Evolutionary conservation across 2,329 filamentous ascomycete genomes (phyloP).

Genomic region (Sarocladium kiliense): DNA sequence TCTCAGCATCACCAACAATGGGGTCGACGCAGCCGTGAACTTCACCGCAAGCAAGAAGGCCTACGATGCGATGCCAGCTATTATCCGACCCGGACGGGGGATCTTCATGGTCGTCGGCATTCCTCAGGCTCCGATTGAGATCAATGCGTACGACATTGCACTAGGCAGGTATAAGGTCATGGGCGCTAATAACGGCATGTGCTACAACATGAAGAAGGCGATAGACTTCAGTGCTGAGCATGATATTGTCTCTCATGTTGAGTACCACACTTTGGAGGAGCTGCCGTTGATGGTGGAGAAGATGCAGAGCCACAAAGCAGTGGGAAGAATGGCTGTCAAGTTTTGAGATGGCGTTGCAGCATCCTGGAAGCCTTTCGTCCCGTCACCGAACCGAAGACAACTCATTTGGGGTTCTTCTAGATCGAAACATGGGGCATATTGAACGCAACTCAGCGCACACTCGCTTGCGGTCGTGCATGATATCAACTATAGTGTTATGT

Average conservation of each 20-base stretch:
- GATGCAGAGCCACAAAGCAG: constrained; percentile 10
- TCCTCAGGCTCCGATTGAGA: constrained; percentile 5
- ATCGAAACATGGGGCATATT: no score
- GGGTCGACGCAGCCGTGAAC: constrained; percentile 10
- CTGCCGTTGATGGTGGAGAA: constrained; percentile 10
- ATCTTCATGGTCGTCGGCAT: constrained; percentile 11
- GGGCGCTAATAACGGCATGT: constrained; percentile 10
- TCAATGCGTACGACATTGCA: constrained; percentile 10
- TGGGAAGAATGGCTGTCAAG: constrained; percentile 10
- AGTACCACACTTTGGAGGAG: constrained; percentile 10
- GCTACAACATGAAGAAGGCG: constrained; percentile 10
- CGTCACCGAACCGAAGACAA: no score
- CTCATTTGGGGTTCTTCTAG: no score
- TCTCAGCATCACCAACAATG: not conserved
- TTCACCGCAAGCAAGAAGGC: constrained; percentile 11
- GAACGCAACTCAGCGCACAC: no score
- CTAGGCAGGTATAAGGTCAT: constrained; percentile 10
- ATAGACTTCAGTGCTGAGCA: constrained; percentile 12
- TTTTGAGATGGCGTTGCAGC: constrained; percentile 20
- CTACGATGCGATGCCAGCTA: constrained; percentile 10
- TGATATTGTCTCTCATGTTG: constrained; percentile 7
- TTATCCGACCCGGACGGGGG: constrained; percentile 7
- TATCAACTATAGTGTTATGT: no score
- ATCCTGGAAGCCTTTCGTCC: no score
- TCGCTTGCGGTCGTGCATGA: no score